Base-by-base conservation (phyloP, 345 rosid genomes). In the Cardamine occulta region DNA sequence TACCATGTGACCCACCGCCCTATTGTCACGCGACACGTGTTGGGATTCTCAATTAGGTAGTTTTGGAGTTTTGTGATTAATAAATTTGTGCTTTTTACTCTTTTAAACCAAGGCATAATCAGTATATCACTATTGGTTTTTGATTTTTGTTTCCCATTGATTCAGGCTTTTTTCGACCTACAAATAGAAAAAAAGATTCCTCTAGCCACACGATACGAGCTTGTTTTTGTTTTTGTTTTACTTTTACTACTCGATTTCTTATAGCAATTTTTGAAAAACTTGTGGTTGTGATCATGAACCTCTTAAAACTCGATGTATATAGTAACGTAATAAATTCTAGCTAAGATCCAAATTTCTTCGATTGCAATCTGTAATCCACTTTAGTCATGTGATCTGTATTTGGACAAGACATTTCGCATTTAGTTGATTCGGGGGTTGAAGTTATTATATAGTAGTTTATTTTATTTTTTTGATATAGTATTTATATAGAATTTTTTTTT, bases 1-100 rank as follows among this genome's bases (percentile, higher is more conserved):
- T 17, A 70, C 66, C 81, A 78, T 78, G 81, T 78, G 73, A 78
- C 13, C 13, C 81, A 72, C 77, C 81, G 73, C 49, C 81, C 64
- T 28, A 78, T 78, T 26, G 24, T 23, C 81, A 51, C 0, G 49
- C 56, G 77, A 78, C 81, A 72, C 81, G 81, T 65, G 81, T 78
- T 48, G 34, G 10, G 21, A 57, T 62, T 44, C 52, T 28, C 14
- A 77, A 62, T 69, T 70, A 5, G 39, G 32, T 62, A 3, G 3
- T 35, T 70, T 71, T 77, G 72, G 60, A 64, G 67, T 64, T 49
- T 64, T 76, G 65, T 76, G 75, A 63, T 76, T 76, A 39, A 60
- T 26, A 31, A 66, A 3, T 12, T 7, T 31, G 66, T 47, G 37
- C 32, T 28, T 28, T 47, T 51, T 70, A 5, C 45, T 68, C 44